Evolutionary conservation across 148 eudicot genomes (phyloP).

Genomic region (Talinum fruticosum): DNA sequence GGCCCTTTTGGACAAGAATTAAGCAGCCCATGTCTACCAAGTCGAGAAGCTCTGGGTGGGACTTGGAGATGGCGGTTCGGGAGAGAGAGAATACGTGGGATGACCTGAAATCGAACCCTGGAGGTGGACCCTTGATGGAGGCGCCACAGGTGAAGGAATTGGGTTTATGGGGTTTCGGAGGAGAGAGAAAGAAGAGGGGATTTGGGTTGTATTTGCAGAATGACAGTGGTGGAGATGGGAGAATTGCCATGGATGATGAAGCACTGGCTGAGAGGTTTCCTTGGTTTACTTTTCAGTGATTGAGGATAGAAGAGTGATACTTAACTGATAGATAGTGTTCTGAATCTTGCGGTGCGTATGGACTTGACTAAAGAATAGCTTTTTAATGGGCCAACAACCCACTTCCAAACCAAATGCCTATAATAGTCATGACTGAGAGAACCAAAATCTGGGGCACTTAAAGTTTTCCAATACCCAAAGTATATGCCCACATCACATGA

Average conservation of each 20-base stretch:
- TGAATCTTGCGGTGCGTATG: no score
- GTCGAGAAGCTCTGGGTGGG: constrained; percentile 68
- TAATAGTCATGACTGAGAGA: no score
- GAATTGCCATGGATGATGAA: constrained; percentile 22
- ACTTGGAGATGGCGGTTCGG: constrained; percentile 36
- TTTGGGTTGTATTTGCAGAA: neutral
- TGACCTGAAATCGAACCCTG: constrained; percentile 54
- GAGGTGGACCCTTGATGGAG: constrained; percentile 60
- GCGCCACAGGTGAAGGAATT: neutral
- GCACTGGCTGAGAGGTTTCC: neutral
- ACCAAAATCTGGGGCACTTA: no score
- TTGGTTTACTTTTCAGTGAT: neutral
- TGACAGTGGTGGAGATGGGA: neutral
- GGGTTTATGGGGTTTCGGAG: constrained; percentile 5
- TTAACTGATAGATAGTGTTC: no score
- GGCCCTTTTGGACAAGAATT: constrained; percentile 51
- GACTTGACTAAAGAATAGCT: no score
- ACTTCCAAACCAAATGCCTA: no score
- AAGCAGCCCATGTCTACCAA: constrained; percentile 62
- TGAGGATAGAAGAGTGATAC: no score
- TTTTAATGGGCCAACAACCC: no score
- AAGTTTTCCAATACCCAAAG: no score
- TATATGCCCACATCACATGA: no score
- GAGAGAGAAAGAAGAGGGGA: neutral
- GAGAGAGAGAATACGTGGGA: constrained; percentile 41